Base-by-base conservation (phyloP, 495 filamentous ascomycete genomes). In the Usnea hakonensis region DNA sequence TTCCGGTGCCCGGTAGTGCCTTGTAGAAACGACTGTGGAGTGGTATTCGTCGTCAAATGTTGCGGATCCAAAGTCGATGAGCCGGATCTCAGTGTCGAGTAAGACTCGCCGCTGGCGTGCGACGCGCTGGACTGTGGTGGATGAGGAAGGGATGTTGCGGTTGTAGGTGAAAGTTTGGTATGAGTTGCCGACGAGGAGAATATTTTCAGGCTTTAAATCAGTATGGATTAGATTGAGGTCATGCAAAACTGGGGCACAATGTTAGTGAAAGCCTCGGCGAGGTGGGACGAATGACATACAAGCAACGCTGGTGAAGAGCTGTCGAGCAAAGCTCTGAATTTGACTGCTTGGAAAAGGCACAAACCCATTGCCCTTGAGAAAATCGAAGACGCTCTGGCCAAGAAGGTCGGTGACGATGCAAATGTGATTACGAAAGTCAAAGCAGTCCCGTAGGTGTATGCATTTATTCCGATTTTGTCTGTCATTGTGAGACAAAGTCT, bases 41-140 rank as follows among this genome's bases (percentile, higher is more conserved):
- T 98, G 94, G 67, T 98, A 97, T 75, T 97, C 94, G 65, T 98
- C 95, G 58, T 98, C 89, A 70, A 98, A 98, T 0, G 94, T 98
- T 23, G 95, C 95, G 9, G 91, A 96, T 7, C 95, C 94, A 75
- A 98, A 98, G 73, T 98, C 94, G 60, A 98, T 98, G 30, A 98
- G 78, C 19, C 95, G 87, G 65, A 98, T 98, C 74, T 98, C 95
- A 23, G 92, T 95, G 70, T 96, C 91, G 3, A 97, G 81, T 23
- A 98, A 78, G 0, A 98, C 95, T 60, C 87, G 87, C 48, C 94
- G 82, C 70, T 95, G 90, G 16, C 87, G 87, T 16, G 91, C 91
- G 67, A 86, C 83, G n/a, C 94, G 85, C 46, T 77, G 79, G 33
- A 83, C 85, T 0, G 87, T 87, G 23, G 83, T 84, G 0, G 91